Evolutionary conservation across 1,139 yeast genomes (phyloP).

Genomic region (Protomyces arabidopsidicola): DNA sequence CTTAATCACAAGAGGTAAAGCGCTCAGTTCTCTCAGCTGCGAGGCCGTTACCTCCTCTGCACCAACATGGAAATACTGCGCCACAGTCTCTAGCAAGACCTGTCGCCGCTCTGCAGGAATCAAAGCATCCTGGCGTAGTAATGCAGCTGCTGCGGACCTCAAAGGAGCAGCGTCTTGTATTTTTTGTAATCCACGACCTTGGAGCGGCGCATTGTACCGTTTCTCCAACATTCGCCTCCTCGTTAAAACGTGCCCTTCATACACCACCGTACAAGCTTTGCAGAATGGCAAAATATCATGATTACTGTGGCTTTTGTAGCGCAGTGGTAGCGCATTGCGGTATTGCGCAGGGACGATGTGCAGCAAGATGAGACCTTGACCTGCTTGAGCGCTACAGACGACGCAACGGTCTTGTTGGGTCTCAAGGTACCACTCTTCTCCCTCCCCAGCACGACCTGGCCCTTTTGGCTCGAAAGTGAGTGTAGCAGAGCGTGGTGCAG

Average conservation of each 20-base stretch:
- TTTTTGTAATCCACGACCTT: slow-evolving; percentile 9
- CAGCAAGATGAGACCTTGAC: slow-evolving; percentile 6
- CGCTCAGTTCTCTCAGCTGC: background rate
- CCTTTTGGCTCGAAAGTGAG: slow-evolving; percentile 17
- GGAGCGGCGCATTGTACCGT: slow-evolving; percentile 8
- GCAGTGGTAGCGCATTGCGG: slow-evolving; percentile 4
- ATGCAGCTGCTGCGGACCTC: slow-evolving; percentile 10
- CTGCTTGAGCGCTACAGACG: slow-evolving; percentile 8
- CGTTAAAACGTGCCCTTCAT: slow-evolving; percentile 5
- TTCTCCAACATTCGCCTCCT: background rate
- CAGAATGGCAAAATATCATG: slow-evolving; percentile 18
- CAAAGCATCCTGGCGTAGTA: background rate
- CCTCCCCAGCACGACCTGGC: slow-evolving; percentile 8
- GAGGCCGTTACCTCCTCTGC: background rate
- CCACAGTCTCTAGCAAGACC: background rate
- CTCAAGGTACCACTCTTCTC: slow-evolving; percentile 23
- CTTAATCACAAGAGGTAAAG: background rate
- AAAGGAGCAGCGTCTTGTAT: background rate
- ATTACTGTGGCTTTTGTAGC: slow-evolving; percentile 9
- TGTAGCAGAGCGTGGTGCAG: background rate
- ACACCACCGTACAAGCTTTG: background rate
- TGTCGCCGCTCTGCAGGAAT: background rate
- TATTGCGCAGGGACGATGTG: slow-evolving; percentile 21
- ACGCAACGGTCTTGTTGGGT: slow-evolving; percentile 13
- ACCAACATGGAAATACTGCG: background rate